phyloP scores from a whole-genome alignment of 768 basidiomycete species.

The Leccinum uliginosum region DNA sequence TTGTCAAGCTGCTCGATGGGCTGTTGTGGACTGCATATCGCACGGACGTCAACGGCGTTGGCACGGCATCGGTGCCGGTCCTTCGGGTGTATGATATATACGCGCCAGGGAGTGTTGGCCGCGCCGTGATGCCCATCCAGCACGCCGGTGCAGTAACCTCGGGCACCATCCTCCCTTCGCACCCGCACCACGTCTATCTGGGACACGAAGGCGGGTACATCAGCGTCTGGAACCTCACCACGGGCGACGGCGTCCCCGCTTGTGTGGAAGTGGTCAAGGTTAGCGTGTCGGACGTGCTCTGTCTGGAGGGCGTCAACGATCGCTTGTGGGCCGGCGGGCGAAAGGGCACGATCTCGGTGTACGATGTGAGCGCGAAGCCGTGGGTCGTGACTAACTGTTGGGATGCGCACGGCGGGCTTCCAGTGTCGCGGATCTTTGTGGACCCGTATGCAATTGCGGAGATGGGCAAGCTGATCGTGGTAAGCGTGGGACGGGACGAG shows the following conservation, averaged over 20 bases:
- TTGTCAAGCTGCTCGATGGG: constrained; percentile 67
- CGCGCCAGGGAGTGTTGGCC: constrained; percentile 50
- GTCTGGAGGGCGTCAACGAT: constrained; percentile 79
- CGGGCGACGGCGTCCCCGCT: constrained; percentile 50
- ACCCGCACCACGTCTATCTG: constrained; percentile 67
- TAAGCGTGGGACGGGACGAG: constrained; percentile 74
- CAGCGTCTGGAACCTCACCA: constrained; percentile 68
- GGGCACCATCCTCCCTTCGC: constrained; percentile 69
- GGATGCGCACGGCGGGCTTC: constrained; percentile 70
- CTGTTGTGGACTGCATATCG: constrained; percentile 81
- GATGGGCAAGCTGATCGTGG: constrained; percentile 62
- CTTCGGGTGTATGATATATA: constrained; percentile 80
- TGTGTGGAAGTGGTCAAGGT: constrained; percentile 80
- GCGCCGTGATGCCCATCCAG: constrained; percentile 57
- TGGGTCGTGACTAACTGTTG: constrained; percentile 88
- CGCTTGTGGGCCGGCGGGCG: constrained; percentile 85
- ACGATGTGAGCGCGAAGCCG: constrained; percentile 67
- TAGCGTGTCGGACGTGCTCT: constrained; percentile 73
- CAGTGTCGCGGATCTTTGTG: constrained; percentile 60
- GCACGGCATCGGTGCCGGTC: constrained; percentile 53
- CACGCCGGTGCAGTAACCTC: constrained; percentile 80
- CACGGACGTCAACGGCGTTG: constrained; percentile 42
- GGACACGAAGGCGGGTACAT: constrained; percentile 92
- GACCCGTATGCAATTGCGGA: constrained; percentile 75
- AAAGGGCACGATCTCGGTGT: constrained; percentile 77